Conservation (phyloP, 2,329 filamentous ascomycete genomes). For the Talaromyces marneffei region DNA sequence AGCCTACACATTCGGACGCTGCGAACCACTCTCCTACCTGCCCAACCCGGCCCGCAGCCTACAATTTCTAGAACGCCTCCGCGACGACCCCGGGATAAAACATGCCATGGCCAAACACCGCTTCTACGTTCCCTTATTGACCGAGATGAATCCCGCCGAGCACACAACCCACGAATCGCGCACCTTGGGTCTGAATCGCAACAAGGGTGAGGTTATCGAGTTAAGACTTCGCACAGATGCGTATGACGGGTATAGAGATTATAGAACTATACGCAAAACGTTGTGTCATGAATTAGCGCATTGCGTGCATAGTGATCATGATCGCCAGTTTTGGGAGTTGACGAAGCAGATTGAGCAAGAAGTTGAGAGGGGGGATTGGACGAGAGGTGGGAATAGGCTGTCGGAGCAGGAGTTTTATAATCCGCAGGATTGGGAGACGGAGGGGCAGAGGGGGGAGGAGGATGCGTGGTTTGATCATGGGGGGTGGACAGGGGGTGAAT, state of each 20-base stretch:
- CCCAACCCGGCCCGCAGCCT: constrained; percentile 67
- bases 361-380: constrained; percentile 76
- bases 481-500: constrained; percentile 74
- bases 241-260: constrained; percentile 89
- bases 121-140: constrained; percentile 78
- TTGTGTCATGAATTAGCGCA: constrained; percentile 94
- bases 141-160: constrained; percentile 87
- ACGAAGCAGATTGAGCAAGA: constrained; percentile 83
- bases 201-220: constrained; percentile 84
- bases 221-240: constrained; percentile 85
- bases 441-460: constrained; percentile 44
- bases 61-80: constrained; percentile 67
- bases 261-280: constrained; percentile 83
- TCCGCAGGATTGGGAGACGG: constrained; percentile 52
- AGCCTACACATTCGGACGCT: constrained; percentile 75
- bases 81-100: constrained; percentile 78
- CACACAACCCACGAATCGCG: constrained; percentile 79
- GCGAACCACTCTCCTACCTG: constrained; percentile 71
- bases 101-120: constrained; percentile 76
- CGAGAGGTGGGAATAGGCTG: constrained; percentile 59
- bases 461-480: constrained; percentile 63
- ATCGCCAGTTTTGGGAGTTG: constrained; percentile 82
- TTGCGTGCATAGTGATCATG: constrained; percentile 80
- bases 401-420: constrained; percentile 55
- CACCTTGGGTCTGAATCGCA: constrained; percentile 80